Conservation (phyloP, 371 early-diverging fungal species). For the Nosema granulosis region DNA sequence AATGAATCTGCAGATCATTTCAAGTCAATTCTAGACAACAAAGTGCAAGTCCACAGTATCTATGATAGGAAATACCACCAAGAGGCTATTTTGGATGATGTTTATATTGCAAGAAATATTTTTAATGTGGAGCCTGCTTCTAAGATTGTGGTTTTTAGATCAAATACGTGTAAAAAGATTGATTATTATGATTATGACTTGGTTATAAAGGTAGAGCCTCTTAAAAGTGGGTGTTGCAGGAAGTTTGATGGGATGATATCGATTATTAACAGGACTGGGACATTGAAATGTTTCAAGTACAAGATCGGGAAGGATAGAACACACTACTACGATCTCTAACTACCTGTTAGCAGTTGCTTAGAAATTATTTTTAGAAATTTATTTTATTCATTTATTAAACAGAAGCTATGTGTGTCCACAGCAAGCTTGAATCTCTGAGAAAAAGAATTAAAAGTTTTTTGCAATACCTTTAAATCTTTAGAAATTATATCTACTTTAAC, state of each 20-base stretch:
- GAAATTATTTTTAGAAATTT: not conserved
- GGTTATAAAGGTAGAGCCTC: conserved; percentile 37
- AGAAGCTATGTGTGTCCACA: conserved; percentile 9
- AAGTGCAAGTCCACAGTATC: not conserved
- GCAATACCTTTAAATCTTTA: conserved; percentile 4
- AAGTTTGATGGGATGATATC: conserved; percentile 50
- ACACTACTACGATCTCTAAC: conserved; percentile 17
- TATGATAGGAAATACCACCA: conserved; percentile 11
- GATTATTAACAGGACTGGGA: conserved; percentile 25
- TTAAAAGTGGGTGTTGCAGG: conserved; percentile 47
- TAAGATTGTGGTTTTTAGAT: conserved; percentile 39
- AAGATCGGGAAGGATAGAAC: conserved; percentile 25
- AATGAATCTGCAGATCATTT: conserved; percentile 34
- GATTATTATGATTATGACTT: conserved; percentile 55
- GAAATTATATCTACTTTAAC: not conserved
- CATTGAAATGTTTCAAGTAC: conserved; percentile 39
- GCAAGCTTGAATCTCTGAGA: conserved; percentile 17
- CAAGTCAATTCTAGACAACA: not conserved
- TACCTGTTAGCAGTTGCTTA: not conserved
- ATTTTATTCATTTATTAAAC: not conserved
- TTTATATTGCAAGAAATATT: conserved; percentile 29
- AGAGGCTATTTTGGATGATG: conserved; percentile 35
- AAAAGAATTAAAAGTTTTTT: conserved; percentile 17
- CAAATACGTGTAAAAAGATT: conserved; percentile 31
- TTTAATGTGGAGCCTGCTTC: not conserved